Percentiles rank a stretch among this genome's conserved stretches.
Conservation (phyloP, 1,284 basidiomycete genomes). For the Irpex rosettiformis region DNA sequence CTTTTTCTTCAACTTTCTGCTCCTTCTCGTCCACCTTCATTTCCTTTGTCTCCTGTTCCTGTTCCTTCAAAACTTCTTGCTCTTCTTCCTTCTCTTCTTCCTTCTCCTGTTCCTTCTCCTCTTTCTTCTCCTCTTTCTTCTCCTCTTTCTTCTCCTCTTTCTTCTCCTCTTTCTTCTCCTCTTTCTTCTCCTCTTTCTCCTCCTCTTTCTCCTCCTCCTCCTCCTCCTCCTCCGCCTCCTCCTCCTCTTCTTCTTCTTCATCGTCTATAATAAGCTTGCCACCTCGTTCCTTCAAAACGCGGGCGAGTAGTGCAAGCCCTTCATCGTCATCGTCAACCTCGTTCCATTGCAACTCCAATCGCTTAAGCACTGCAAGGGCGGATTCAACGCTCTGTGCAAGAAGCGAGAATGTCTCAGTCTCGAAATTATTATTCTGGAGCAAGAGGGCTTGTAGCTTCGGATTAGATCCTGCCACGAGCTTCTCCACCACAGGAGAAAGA, state of each 20-base stretch:
- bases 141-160: slow-evolving; percentile 72
- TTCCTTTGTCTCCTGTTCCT: slow-evolving; percentile 28
- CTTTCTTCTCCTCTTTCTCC: slow-evolving; percentile 33
- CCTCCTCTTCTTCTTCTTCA: slow-evolving; percentile 80
- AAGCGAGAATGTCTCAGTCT: slow-evolving; percentile 63
- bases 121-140: slow-evolving; percentile 65
- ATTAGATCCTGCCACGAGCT: slow-evolving; percentile 71
- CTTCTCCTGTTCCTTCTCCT: slow-evolving; percentile 39
- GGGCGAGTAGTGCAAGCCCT: slow-evolving; percentile 59
- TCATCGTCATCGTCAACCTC: slow-evolving; percentile 76
- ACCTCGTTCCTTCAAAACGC: slow-evolving; percentile 68
- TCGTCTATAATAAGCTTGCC: slow-evolving; percentile 57
- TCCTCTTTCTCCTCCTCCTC: slow-evolving; percentile 40
- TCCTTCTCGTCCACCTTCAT: too few relatives aligned
- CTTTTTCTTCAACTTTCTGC: too few relatives aligned
- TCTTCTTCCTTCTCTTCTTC: slow-evolving; percentile 44
- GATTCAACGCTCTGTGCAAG: slow-evolving; percentile 65
- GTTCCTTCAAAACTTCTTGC: too few relatives aligned
- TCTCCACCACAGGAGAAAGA: slow-evolving; percentile 61
- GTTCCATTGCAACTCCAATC: slow-evolving; percentile 86
- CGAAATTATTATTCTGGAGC: slow-evolving; percentile 90
- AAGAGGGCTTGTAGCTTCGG: slow-evolving; percentile 72
- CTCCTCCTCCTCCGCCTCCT: slow-evolving; percentile 61
- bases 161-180: slow-evolving; percentile 29
- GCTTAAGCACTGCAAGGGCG: slow-evolving; percentile 55